A percentile compares a stretch with the other conserved stretches of the same genome.
phyloP scores from a whole-genome alignment of 768 basidiomycete genomes.

The Dacryopinax spathularia region DNA sequence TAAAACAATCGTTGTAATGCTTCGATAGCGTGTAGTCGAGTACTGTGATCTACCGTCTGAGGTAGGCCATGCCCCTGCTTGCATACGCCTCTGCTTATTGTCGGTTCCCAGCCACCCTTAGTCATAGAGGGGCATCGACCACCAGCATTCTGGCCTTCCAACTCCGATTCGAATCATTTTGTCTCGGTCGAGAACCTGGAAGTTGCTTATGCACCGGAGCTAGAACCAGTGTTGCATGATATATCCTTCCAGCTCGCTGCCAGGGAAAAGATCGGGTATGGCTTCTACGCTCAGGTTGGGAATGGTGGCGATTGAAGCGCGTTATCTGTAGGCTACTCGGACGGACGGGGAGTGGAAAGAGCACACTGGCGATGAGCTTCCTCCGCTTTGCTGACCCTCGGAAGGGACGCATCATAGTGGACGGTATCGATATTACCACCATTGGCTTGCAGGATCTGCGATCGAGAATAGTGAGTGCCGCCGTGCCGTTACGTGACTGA shows the following conservation, averaged over 20 bases:
- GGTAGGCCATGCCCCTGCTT: not conserved
- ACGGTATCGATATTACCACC: conserved; percentile 74
- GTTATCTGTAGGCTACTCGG: not conserved
- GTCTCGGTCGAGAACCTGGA: conserved; percentile 60
- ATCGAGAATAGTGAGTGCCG: conserved; percentile 26
- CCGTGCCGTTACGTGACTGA: not conserved
- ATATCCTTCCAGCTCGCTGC: conserved; percentile 60
- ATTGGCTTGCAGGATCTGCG: conserved; percentile 76
- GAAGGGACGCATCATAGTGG: conserved; percentile 61
- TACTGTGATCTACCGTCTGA: conserved; percentile 61
- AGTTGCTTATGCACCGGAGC: conserved; percentile 70
- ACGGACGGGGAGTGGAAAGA: conserved; percentile 47
- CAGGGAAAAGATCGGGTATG: conserved; percentile 51
- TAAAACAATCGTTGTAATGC: not conserved
- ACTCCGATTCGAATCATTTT: conserved; percentile 39
- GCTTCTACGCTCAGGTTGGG: not conserved
- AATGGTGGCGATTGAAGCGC: not conserved
- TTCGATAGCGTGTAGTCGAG: conserved; percentile 70
- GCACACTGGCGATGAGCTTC: conserved; percentile 70
- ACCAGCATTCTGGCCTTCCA: conserved; percentile 89
- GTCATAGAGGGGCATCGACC: conserved; percentile 58
- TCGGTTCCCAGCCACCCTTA: conserved; percentile 60
- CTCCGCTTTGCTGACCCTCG: conserved; percentile 73
- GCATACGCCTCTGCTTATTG: not conserved
- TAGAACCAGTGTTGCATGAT: conserved; percentile 63